Conservation (phyloP, 2,329 filamentous ascomycete species). For the Fonsecaea pugnacius region DNA sequence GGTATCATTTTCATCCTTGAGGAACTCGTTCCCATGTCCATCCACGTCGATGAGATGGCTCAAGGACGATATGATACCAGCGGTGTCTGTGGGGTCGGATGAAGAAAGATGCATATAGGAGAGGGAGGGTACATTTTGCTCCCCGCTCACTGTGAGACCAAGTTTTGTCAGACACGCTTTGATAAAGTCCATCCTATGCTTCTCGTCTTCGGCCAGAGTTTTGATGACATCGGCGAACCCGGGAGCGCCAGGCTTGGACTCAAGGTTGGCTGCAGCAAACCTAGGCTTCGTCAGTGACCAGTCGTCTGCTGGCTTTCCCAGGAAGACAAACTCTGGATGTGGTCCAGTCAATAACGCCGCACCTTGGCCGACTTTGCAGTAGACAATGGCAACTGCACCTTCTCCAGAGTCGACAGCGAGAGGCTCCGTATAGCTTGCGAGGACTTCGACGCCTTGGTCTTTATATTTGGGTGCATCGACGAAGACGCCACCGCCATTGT, state of each 20-base stretch:
- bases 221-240: constrained; percentile 73
- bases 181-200: constrained; percentile 72
- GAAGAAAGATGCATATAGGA: constrained; percentile 83
- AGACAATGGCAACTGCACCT: constrained; percentile 77
- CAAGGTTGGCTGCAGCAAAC: constrained; percentile 79
- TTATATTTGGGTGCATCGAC: constrained; percentile 71
- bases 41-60: constrained; percentile 68
- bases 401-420: constrained; percentile 76
- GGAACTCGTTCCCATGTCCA: constrained; percentile 69
- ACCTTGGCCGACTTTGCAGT: constrained; percentile 80
- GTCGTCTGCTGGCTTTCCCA: constrained; percentile 30
- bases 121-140: constrained; percentile 74
- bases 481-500: constrained; percentile 94
- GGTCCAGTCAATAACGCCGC: constrained; percentile 79
- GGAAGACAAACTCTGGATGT: constrained; percentile 78
- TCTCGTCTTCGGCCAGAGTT: constrained; percentile 70
- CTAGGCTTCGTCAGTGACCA: constrained; percentile 53
- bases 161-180: constrained; percentile 79
- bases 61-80: constrained; percentile 67
- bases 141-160: constrained; percentile 75
- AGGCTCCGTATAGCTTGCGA: constrained; percentile 78
- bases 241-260: constrained; percentile 67
- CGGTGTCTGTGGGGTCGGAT: constrained; percentile 65
- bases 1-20: constrained; percentile 79
- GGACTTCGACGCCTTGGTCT: constrained; percentile 72